These are phyloP conservation scores for Diutina scorzettiae DNA, from an alignment of 1,139 yeast genomes.

Conservation along the genomic window DNA sequence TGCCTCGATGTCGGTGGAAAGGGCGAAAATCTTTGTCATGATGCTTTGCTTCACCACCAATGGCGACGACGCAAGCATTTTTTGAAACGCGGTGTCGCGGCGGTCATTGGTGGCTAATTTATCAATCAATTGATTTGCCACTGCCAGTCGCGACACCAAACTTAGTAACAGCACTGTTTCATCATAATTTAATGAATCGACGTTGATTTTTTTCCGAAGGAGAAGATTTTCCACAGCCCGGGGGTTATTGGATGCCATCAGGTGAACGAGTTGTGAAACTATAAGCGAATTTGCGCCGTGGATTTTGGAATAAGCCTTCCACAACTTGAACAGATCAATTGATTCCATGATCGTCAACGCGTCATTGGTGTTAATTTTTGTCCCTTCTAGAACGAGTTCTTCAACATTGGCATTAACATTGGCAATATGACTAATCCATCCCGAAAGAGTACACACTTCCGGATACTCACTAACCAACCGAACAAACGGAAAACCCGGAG, in stretches of 20 bases:
- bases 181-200: background rate
- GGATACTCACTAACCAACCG: conserved; percentile 2
- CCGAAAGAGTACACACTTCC: background rate
- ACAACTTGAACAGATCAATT: background rate
- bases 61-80: background rate
- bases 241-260: background rate
- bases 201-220: background rate
- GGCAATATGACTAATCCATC: conserved; percentile 2
- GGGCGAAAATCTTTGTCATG: no score
- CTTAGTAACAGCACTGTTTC: background rate
- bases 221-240: background rate
- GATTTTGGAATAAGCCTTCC: background rate
- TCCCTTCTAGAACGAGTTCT: background rate
- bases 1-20: no score
- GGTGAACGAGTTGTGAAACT: background rate
- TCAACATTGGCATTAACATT: background rate
- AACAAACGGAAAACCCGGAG: background rate
- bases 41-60: no score
- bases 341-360: background rate
- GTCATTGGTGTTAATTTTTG: background rate
- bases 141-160: background rate
- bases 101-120: background rate
- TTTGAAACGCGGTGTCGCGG: background rate
- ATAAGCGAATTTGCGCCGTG: background rate
- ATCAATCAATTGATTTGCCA: background rate